phyloP scores from a whole-genome alignment of 2,329 filamentous ascomycete species.

The Aspergillus ibericus region DNA sequence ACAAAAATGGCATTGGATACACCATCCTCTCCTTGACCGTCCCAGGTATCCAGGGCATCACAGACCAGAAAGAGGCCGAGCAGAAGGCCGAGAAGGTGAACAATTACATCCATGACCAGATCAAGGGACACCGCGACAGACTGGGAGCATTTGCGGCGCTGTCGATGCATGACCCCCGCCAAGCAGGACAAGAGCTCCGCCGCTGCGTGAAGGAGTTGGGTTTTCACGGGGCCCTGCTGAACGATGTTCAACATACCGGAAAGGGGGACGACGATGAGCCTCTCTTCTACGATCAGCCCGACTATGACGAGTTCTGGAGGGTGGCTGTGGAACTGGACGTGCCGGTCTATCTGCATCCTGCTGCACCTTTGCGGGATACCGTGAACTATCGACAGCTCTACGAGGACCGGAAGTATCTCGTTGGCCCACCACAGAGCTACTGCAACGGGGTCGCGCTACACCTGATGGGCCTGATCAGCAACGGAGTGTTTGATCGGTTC shows the following conservation, averaged over 20 bases:
- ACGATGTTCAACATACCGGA: conserved; percentile 58
- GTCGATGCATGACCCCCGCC: conserved; percentile 33
- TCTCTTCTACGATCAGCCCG: conserved; percentile 60
- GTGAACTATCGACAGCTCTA: conserved; percentile 55
- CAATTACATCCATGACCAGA: conserved; percentile 40
- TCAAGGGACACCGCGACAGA: conserved; percentile 28
- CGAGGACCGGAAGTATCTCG: conserved; percentile 55
- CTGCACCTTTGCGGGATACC: conserved; percentile 47
- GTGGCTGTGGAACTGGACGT: conserved; percentile 57
- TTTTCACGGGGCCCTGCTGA: conserved; percentile 60
- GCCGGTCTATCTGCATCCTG: conserved; percentile 62
- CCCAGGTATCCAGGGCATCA: conserved; percentile 46
- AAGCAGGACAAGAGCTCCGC: conserved; percentile 31
- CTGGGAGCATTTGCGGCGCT: conserved; percentile 22
- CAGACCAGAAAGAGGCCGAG: conserved; percentile 38
- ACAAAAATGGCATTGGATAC: conserved; percentile 45
- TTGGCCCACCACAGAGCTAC: conserved; percentile 58
- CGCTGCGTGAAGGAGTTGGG: conserved; percentile 55
- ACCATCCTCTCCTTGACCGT: conserved; percentile 46
- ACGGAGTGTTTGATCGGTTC: conserved; percentile 4
- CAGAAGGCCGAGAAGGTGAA: conserved; percentile 41
- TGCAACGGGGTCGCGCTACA: conserved; percentile 50
- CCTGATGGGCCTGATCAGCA: conserved; percentile 2
- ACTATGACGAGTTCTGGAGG: conserved; percentile 59
- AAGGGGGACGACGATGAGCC: conserved; percentile 53